Conservation (phyloP, 208 protist genomes). For the Trypanosoma platydactyli region DNA sequence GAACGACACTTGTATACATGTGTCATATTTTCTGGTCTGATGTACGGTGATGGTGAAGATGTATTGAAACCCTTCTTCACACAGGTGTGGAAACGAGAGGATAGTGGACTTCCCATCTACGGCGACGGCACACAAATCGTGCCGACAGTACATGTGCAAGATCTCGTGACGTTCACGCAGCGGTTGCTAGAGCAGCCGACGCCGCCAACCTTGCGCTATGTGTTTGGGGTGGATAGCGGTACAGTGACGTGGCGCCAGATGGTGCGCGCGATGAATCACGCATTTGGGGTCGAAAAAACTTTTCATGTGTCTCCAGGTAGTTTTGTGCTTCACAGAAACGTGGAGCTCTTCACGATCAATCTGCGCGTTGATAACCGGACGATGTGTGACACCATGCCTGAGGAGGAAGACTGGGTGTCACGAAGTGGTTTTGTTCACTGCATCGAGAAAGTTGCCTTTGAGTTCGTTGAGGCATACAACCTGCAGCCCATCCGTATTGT, state of each 20-base stretch:
- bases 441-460: constrained; percentile 58
- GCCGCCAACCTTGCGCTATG: constrained; percentile 73
- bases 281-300: constrained; percentile 66
- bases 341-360: constrained; percentile 89
- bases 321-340: constrained; percentile 72
- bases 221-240: constrained; percentile 88
- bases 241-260: constrained; percentile 69
- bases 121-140: constrained; percentile 85
- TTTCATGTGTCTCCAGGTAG: constrained; percentile 50
- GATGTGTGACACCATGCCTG: constrained; percentile 68
- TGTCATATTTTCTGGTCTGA: constrained; percentile 87
- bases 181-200: constrained; percentile 56
- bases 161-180: constrained; percentile 84
- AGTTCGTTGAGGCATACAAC: constrained; percentile 72
- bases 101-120: constrained; percentile 77
- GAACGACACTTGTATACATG: constrained; percentile 84
- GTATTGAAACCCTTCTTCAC: constrained; percentile 87
- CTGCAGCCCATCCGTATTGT: constrained; percentile 82
- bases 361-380: constrained; percentile 76
- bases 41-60: constrained; percentile 92
- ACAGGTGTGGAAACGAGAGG: constrained; percentile 74
- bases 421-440: constrained; percentile 74
- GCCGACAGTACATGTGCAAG: constrained; percentile 91
- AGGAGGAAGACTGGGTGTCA: constrained; percentile 69
- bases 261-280: constrained; percentile 70